These are phyloP conservation scores for Halenospora varia DNA, from an alignment of 495 filamentous ascomycete genomes.

Conservation along the genomic window DNA sequence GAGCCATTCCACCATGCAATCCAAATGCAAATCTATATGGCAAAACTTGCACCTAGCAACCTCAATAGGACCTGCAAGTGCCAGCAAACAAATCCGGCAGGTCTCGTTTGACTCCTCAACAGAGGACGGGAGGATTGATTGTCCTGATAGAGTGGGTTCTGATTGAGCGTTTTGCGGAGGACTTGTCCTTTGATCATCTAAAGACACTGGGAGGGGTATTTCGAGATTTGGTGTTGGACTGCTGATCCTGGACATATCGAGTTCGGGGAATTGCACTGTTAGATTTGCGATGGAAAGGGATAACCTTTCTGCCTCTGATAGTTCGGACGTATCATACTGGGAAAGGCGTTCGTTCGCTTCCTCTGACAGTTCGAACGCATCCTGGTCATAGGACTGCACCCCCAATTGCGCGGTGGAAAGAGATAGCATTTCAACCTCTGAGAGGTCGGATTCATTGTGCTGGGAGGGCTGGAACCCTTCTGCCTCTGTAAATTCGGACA, in stretches of 20 bases:
- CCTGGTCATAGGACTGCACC: background rate
- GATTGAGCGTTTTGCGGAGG: background rate
- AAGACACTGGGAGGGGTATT: background rate
- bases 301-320: background rate
- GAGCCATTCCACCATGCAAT: slow-evolving; percentile 1
- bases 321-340: background rate
- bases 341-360: background rate
- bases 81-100: background rate
- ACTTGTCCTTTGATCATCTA: background rate
- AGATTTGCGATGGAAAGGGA: slow-evolving; percentile 1
- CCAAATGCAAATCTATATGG: slow-evolving; percentile 1
- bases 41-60: slow-evolving; percentile 2
- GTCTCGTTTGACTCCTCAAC: background rate
- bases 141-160: background rate
- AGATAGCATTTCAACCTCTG: background rate
- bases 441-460: background rate
- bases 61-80: background rate
- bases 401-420: background rate
- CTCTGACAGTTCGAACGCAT: background rate
- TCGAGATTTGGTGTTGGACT: background rate
- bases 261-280: background rate
- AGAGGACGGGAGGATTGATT: background rate
- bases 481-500: background rate
- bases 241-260: background rate
- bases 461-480: background rate